Percentiles rank a stretch among this genome's conserved stretches.
Evolutionary conservation across 305 asterid genomes (phyloP).

Genomic region (Fraxinus floribunda): DNA sequence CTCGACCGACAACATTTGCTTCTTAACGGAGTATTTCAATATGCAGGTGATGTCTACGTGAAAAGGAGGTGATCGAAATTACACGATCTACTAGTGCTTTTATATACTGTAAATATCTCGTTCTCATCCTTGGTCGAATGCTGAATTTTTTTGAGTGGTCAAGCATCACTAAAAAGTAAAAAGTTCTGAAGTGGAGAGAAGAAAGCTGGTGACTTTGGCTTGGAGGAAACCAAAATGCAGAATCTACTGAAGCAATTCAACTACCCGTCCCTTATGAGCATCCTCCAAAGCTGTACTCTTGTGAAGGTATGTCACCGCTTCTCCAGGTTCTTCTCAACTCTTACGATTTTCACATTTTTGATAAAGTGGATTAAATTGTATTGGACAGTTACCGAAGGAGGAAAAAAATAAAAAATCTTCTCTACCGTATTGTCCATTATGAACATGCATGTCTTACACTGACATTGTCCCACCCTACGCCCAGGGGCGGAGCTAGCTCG

Average conservation of each 20-base stretch:
- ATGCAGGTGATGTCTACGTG: no score
- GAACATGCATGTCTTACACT: not conserved
- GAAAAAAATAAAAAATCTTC: no score
- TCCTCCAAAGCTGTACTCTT: slow-evolving; percentile 71
- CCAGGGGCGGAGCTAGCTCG: no score
- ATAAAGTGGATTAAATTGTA: not conserved
- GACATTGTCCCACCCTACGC: not conserved
- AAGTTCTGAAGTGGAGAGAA: slow-evolving; percentile 41
- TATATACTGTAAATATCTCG: not conserved
- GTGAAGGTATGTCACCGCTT: slow-evolving; percentile 45
- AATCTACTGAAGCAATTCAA: slow-evolving; percentile 46
- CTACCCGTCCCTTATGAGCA: slow-evolving; percentile 82
- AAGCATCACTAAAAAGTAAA: no score
- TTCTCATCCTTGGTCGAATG: slow-evolving; percentile 1
- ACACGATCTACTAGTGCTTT: no score
- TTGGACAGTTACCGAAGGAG: not conserved
- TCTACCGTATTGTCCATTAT: no score
- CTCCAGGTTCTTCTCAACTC: not conserved
- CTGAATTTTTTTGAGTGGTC: not conserved
- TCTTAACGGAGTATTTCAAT: no score
- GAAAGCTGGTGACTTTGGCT: slow-evolving; percentile 58
- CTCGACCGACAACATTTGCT: no score
- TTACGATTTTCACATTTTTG: not conserved
- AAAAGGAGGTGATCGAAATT: no score
- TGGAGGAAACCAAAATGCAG: slow-evolving; percentile 45